Conservation (phyloP, 257 asterid genomes). For the Forsythia suspensa region DNA sequence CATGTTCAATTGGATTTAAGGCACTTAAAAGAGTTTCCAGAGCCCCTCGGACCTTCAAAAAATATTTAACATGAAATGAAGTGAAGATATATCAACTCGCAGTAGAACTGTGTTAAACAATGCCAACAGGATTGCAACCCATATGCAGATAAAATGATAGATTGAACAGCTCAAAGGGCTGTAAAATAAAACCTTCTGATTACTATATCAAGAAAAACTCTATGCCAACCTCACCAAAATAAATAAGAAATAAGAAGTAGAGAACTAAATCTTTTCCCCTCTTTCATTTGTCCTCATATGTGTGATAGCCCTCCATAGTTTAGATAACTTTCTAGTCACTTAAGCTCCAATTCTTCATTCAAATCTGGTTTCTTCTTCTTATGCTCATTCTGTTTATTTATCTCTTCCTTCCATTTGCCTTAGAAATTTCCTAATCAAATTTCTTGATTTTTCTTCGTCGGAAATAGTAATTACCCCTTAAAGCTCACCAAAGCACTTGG, state of each 20-base stretch:
- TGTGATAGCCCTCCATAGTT: neutral
- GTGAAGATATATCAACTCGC: slow-evolving; percentile 13
- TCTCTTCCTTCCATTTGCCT: neutral
- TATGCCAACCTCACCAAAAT: neutral
- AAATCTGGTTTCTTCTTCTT: neutral
- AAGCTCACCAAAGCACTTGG: neutral
- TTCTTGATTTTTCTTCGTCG: neutral
- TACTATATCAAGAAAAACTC: neutral
- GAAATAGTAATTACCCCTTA: neutral
- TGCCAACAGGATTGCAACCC: neutral
- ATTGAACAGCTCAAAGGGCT: neutral
- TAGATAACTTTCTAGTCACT: neutral
- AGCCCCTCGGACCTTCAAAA: slow-evolving; percentile 83
- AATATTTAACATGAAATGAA: slow-evolving; percentile 16
- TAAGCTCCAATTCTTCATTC: neutral
- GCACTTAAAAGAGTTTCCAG: slow-evolving; percentile 84
- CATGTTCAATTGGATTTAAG: slow-evolving; percentile 68
- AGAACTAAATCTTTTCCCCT: neutral
- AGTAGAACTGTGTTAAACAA: neutral
- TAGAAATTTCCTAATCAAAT: neutral
- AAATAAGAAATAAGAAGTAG: neutral
- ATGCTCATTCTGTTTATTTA: neutral
- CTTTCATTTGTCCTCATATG: neutral
- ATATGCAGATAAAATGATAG: neutral
- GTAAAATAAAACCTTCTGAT: neutral